A percentile compares a stretch with the other conserved stretches of the same genome.
Conservation (phyloP, 352 stramenopile genomes). For the Globisporangium paddicum region DNA sequence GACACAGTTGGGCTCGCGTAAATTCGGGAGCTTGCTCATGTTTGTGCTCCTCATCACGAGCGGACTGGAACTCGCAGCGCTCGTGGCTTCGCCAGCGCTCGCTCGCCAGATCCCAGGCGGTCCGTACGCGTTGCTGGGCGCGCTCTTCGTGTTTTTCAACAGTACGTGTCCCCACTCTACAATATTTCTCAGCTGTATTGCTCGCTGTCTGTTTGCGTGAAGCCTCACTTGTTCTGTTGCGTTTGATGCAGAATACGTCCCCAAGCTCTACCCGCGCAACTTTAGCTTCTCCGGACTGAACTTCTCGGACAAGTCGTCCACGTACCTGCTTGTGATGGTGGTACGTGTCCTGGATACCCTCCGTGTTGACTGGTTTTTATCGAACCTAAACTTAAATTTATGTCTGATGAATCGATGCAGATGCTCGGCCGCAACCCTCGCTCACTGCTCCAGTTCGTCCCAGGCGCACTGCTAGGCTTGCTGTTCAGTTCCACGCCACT, state of each 20-base stretch:
- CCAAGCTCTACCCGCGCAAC: constrained; percentile 59
- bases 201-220: not conserved
- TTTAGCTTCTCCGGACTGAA: constrained; percentile 60
- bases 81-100: constrained; percentile 37
- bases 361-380: not conserved
- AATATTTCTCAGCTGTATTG: not conserved
- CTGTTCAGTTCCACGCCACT: constrained; percentile 72
- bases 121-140: constrained; percentile 68
- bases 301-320: constrained; percentile 83
- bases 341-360: constrained; percentile 26
- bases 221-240: not conserved
- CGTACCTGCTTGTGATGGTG: constrained; percentile 68
- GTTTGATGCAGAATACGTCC: constrained; percentile 60
- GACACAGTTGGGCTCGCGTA: constrained; percentile 73
- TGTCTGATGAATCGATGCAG: too few species aligned
- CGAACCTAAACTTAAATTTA: too few species aligned
- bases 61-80: constrained; percentile 35
- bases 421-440: constrained; percentile 55
- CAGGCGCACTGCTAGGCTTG: constrained; percentile 51
- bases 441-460: constrained; percentile 55
- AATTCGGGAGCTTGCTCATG: constrained; percentile 74
- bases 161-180: constrained; percentile 31
- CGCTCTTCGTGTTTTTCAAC: constrained; percentile 73
- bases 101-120: constrained; percentile 45
- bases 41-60: constrained; percentile 55